A percentile compares a stretch with the other conserved stretches of the same genome.
phyloP scores from a whole-genome alignment of 2,329 filamentous ascomycete genomes.

The Fonsecaea erecta region DNA sequence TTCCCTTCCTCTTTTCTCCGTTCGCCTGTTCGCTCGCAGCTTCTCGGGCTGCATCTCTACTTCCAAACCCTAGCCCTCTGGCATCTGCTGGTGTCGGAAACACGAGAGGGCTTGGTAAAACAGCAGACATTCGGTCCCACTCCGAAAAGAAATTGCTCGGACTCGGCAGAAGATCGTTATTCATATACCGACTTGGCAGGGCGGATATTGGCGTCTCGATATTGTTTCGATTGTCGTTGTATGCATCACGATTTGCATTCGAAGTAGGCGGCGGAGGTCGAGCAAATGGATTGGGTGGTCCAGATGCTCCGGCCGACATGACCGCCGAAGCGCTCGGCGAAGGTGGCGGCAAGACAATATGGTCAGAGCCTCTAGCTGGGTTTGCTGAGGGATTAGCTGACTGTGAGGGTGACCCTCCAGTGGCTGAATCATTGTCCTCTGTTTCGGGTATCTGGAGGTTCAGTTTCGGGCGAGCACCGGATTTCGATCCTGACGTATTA shows the following conservation, averaged over 20 bases:
- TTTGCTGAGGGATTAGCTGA: constrained; percentile 47
- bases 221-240: constrained; percentile 43
- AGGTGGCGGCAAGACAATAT: constrained; percentile 85
- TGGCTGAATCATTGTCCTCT: constrained; percentile 74
- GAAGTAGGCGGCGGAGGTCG: constrained; percentile 73
- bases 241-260: constrained; percentile 50
- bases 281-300: constrained; percentile 94
- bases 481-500: constrained; percentile 68
- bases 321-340: constrained; percentile 86
- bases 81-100: constrained; percentile 25
- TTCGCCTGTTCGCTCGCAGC: constrained; percentile 21
- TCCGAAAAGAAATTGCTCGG: constrained; percentile 92
- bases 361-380: constrained; percentile 45
- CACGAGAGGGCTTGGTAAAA: constrained; percentile 82
- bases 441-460: constrained; percentile 94
- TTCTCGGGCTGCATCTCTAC: constrained; percentile 28
- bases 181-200: constrained; percentile 87
- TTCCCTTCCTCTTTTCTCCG: constrained; percentile 36
- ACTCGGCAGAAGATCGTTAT: constrained; percentile 83
- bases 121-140: constrained; percentile 70
- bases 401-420: constrained; percentile 69
- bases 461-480: constrained; percentile 73
- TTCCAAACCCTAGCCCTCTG: constrained; percentile 29
- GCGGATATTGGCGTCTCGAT: constrained; percentile 87
- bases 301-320: constrained; percentile 86